Evolutionary conservation across 1,139 yeast genomes (phyloP), one percentile per base, ranked within the genome.

Genomic region (Hansenula sp.): DNA sequence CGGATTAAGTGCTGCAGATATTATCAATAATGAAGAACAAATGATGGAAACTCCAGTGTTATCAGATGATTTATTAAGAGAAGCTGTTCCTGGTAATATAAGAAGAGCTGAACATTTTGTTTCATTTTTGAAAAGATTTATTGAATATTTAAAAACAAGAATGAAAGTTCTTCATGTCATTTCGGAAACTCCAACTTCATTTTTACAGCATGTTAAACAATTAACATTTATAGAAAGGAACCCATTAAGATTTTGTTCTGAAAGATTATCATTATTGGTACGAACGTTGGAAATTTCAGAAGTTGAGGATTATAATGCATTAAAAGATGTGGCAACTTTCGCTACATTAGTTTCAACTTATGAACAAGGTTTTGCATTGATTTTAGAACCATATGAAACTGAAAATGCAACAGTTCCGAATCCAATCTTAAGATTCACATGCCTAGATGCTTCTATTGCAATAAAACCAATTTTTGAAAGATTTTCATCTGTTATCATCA

Each of bases 361-460:
- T 64, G 99, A 93, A 54, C 77, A 82, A 33, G 99, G 99, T 0
- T 93, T 93, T 62, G 83, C 88, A 54, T 72, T 93, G 48, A 93
- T 93, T 51, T 71, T 94, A 44, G 99, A 93, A 59, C 99, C 99
- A 0, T 93, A 81, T 67, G 99, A 93, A 62, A 84, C 96, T 0
- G 99, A 93, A 59, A 94, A 93, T 48, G 91, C 98, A 1, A 91
- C 97, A 0, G 99, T 94, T 16, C 99, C 99, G 0, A 94, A 93
- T 61, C 99, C 99, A 1, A 86, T 93, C n/a, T 68, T 94, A 57
- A 84, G 94, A 60, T 90, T 93, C 60, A 84, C 97, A 0, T 93
- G 99, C 68, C 71, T 94, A 41, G 99, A 93, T 68, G 99, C 99
- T 0, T 90, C 97, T 0, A 94, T 94, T 54, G 99, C 99, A 4